These are phyloP conservation scores for Chalciporus sphaerocephalus DNA, from an alignment of 768 basidiomycete species.

Conservation along the genomic window DNA sequence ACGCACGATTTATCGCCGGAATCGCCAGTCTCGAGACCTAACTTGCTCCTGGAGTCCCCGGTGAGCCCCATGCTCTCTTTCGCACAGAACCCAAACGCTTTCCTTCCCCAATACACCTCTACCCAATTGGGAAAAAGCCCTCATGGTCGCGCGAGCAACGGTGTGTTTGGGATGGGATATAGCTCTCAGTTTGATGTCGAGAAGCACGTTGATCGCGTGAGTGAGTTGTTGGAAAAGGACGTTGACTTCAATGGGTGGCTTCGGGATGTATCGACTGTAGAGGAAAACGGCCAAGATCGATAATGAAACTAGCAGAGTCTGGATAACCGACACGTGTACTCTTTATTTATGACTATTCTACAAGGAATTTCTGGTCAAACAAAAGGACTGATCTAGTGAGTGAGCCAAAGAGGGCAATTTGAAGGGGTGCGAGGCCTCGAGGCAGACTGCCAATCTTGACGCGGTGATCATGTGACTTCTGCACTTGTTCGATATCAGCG, in stretches of 20 bases:
- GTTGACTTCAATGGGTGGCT: slow-evolving; percentile 56
- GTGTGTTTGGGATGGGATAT: slow-evolving; percentile 40
- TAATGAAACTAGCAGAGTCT: slow-evolving; percentile 5
- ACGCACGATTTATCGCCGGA: slow-evolving; percentile 34
- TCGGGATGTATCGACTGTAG: slow-evolving; percentile 36
- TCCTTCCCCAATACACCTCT: slow-evolving; percentile 36
- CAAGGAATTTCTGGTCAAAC: slow-evolving; percentile 8
- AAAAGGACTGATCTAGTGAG: slow-evolving; percentile 5
- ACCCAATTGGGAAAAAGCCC: slow-evolving; percentile 30
- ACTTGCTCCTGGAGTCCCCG: slow-evolving; percentile 33
- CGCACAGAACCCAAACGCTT: slow-evolving; percentile 32
- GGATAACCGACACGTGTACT: slow-evolving; percentile 16
- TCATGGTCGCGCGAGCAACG: slow-evolving; percentile 20
- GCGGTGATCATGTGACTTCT: slow-evolving; percentile 27
- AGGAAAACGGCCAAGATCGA: slow-evolving; percentile 19
- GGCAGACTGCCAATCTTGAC: slow-evolving; percentile 17
- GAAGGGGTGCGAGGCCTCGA: slow-evolving; percentile 28
- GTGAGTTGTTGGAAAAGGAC: slow-evolving; percentile 53
- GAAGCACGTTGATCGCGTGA: slow-evolving; percentile 48
- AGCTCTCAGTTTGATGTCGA: slow-evolving; percentile 60
- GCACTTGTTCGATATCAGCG: slow-evolving; percentile 35
- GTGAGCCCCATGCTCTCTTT: slow-evolving; percentile 33
- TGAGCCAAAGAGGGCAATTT: slow-evolving; percentile 22
- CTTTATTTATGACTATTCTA: slow-evolving; percentile 15
- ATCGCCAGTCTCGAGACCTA: slow-evolving; percentile 21